Evolutionary conservation across 805 yeast species (phyloP).

Genomic region (Ogataea salicorniae): DNA sequence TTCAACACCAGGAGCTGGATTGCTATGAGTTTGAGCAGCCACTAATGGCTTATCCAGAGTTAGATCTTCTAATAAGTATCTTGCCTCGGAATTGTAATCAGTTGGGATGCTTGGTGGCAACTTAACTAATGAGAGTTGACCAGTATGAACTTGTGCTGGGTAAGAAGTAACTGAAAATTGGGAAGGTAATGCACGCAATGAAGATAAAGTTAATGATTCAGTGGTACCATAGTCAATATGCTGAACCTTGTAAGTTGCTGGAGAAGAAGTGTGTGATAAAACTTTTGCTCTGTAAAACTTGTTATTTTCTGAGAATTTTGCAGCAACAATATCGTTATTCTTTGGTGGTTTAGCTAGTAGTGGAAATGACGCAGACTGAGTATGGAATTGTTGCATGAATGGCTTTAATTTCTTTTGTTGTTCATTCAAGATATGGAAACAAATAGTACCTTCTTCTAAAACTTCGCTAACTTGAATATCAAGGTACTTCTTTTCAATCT

Average conservation of each 20-base stretch:
- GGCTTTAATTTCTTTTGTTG: conserved; percentile 34
- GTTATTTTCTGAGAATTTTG: conserved; percentile 45
- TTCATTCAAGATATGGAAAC: conserved; percentile 40
- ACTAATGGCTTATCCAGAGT: conserved; percentile 49
- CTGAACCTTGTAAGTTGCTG: conserved; percentile 43
- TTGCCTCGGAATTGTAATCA: conserved; percentile 51
- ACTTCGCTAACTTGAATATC: conserved; percentile 54
- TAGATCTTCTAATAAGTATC: conserved; percentile 48
- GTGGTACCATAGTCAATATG: conserved; percentile 59
- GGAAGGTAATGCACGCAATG: conserved; percentile 49
- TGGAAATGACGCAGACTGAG: conserved; percentile 32
- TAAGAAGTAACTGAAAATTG: conserved; percentile 36
- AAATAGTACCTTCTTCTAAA: conserved; percentile 35
- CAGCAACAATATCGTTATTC: conserved; percentile 51
- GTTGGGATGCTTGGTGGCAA: conserved; percentile 54
- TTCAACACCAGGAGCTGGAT: conserved; percentile 38
- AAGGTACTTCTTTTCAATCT: conserved; percentile 35
- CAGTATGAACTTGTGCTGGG: conserved; percentile 54
- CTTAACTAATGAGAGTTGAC: conserved; percentile 45
- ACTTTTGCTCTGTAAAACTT: conserved; percentile 58
- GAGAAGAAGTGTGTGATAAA: conserved; percentile 38
- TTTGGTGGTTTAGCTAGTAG: conserved; percentile 39
- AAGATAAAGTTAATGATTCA: conserved; percentile 38
- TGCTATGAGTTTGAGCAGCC: conserved; percentile 42
- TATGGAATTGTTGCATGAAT: conserved; percentile 45